Evolutionary conservation across 2,329 filamentous ascomycete genomes (phyloP).

Genomic region (Penicillium fuscoglaucum): DNA sequence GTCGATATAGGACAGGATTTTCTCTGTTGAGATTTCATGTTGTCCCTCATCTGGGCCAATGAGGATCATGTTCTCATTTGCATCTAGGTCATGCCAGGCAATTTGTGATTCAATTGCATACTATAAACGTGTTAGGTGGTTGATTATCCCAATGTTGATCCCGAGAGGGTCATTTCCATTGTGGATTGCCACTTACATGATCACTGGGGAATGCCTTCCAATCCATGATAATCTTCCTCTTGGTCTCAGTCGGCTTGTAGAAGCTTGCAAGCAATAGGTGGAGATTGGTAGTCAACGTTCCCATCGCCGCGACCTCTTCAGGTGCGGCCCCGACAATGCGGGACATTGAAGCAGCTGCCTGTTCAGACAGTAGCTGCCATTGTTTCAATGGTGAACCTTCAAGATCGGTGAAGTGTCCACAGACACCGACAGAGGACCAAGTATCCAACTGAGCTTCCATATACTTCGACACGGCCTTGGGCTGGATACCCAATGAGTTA

Average conservation of each 20-base stretch:
- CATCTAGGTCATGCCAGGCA: constrained; percentile 65
- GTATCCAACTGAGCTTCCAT: constrained; percentile 73
- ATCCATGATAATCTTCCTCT: constrained; percentile 77
- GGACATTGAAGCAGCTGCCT: constrained; percentile 67
- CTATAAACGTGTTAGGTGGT: constrained; percentile 41
- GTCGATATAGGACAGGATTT: constrained; percentile 71
- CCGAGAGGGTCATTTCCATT: neutral
- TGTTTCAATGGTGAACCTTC: constrained; percentile 65
- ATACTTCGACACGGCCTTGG: constrained; percentile 64
- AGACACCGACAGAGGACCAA: constrained; percentile 79
- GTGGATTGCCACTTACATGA: constrained; percentile 54
- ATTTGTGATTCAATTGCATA: constrained; percentile 84
- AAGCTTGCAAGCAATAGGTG: constrained; percentile 80
- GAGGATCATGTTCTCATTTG: constrained; percentile 68
- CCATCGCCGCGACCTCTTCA: constrained; percentile 80
- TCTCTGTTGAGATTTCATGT: constrained; percentile 65
- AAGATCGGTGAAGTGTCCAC: constrained; percentile 74
- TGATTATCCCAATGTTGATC: neutral
- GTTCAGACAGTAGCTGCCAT: constrained; percentile 78
- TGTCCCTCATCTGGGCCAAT: constrained; percentile 62
- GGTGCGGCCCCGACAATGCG: constrained; percentile 71
- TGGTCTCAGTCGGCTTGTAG: constrained; percentile 65
- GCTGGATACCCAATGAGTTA: constrained; percentile 84
- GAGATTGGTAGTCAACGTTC: constrained; percentile 77
- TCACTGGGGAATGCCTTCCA: constrained; percentile 88